Evolutionary conservation across 1,284 basidiomycete genomes (phyloP).

Genomic region (Veloboletus limbatus): DNA sequence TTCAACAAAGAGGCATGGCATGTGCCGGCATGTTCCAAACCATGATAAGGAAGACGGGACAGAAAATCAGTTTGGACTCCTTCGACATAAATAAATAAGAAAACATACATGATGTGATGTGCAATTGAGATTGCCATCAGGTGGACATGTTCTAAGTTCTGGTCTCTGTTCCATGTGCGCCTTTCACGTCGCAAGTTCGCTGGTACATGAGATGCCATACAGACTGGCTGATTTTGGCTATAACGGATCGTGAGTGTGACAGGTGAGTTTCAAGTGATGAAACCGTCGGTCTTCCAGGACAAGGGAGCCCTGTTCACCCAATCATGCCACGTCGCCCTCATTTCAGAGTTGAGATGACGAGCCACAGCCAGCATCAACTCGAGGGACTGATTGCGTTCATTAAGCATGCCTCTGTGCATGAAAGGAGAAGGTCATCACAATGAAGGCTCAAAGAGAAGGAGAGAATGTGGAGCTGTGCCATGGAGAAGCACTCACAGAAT

Average conservation of each 20-base stretch:
- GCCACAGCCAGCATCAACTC: background rate
- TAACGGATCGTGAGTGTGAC: constrained; percentile 5
- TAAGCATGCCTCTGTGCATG: background rate
- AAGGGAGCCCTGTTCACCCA: background rate
- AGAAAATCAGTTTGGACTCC: too few species aligned
- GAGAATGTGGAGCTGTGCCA: too few species aligned
- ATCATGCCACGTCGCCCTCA: background rate
- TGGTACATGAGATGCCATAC: too few species aligned
- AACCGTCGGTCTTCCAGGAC: constrained; percentile 9
- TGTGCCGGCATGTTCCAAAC: too few species aligned
- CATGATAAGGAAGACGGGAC: too few species aligned
- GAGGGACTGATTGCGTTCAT: background rate
- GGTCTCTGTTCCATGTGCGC: constrained; percentile 6
- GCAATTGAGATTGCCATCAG: constrained; percentile 1
- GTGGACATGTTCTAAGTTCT: background rate
- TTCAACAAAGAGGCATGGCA: too few species aligned
- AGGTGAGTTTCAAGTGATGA: background rate
- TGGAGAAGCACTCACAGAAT: background rate
- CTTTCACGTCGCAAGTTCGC: too few species aligned
- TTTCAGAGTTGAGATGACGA: background rate
- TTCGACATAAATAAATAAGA: too few species aligned
- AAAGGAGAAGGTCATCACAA: too few species aligned
- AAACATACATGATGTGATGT: constrained; percentile 6
- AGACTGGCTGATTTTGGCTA: constrained; percentile 11
- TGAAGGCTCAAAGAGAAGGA: too few species aligned